Conservation (phyloP, 768 basidiomycete genomes). For the Termitomyces sp. region DNA sequence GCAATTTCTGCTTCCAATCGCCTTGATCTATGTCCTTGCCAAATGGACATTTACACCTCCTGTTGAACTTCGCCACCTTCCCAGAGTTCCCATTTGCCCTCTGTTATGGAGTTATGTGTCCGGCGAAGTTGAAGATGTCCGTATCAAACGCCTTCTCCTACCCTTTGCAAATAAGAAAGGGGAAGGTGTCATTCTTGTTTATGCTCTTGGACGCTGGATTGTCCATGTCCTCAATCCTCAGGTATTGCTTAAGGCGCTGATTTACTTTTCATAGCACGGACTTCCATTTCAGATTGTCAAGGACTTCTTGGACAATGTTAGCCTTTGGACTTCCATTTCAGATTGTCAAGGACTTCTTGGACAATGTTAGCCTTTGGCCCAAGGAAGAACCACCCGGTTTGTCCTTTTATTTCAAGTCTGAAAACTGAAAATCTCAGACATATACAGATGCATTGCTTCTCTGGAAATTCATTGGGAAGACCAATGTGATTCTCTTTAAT, state of each 20-base stretch:
- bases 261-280: no score
- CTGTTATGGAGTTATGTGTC: slow-evolving; percentile 30
- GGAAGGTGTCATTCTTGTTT: slow-evolving; percentile 34
- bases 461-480: slow-evolving; percentile 15
- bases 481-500: slow-evolving; percentile 36
- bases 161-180: slow-evolving; percentile 29
- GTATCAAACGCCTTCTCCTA: slow-evolving; percentile 31
- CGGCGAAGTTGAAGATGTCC: slow-evolving; percentile 31
- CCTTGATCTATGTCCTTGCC: background rate
- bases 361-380: slow-evolving; percentile 18
- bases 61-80: slow-evolving; percentile 30
- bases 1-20: background rate
- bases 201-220: slow-evolving; percentile 36
- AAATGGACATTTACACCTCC: slow-evolving; percentile 15
- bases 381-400: slow-evolving; percentile 16
- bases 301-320: slow-evolving; percentile 4
- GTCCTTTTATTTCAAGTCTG: slow-evolving; percentile 20
- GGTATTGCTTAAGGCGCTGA: slow-evolving; percentile 23
- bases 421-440: slow-evolving; percentile 26
- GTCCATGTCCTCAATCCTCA: slow-evolving; percentile 35
- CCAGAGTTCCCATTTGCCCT: slow-evolving; percentile 28
- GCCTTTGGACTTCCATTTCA: slow-evolving; percentile 19
- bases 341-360: background rate
- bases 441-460: slow-evolving; percentile 33
- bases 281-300: background rate